phyloP scores from a whole-genome alignment of 495 filamentous ascomycete genomes.

The Aspergillus mulundensis region DNA sequence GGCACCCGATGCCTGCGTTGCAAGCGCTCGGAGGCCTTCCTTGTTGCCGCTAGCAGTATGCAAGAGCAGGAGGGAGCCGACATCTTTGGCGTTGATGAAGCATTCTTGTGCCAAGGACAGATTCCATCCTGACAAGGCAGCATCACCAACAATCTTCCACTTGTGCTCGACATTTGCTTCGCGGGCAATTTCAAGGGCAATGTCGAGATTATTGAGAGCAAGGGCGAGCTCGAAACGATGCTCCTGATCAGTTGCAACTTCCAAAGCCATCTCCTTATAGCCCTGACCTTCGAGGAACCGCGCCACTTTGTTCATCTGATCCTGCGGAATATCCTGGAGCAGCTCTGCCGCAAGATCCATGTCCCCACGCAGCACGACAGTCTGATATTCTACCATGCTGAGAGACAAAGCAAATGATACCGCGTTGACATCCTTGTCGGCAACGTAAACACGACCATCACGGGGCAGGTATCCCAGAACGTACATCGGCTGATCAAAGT shows the following conservation, averaged over 20 bases:
- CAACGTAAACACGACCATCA: conserved; percentile 87
- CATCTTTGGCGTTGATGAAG: conserved; percentile 82
- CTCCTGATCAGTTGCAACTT: conserved; percentile 93
- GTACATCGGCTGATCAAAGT: conserved; percentile 95
- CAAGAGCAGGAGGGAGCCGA: conserved; percentile 82
- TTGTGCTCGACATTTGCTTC: conserved; percentile 88
- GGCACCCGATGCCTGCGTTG: conserved; percentile 65
- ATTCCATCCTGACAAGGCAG: conserved; percentile 83
- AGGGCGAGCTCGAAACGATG: conserved; percentile 95
- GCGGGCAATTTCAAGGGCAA: conserved; percentile 79
- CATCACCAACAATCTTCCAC: conserved; percentile 95
- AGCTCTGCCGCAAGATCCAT: conserved; percentile 88
- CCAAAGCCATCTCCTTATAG: conserved; percentile 89
- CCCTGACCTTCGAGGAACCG: conserved; percentile 97
- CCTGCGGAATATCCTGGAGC: conserved; percentile 73
- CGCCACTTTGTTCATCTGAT: conserved; percentile 95
- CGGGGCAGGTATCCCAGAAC: conserved; percentile 91
- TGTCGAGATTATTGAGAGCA: conserved; percentile 73
- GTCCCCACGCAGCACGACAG: conserved; percentile 89
- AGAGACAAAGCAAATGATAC: conserved; percentile 89
- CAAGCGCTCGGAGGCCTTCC: conserved; percentile 67
- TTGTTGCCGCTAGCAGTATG: conserved; percentile 76
- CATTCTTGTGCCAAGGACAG: conserved; percentile 85
- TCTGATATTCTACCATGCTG: conserved; percentile 96
- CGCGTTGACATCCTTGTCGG: conserved; percentile 90